phyloP scores from a whole-genome alignment of 345 rosid species.

The Eutrema heterophyllum region DNA sequence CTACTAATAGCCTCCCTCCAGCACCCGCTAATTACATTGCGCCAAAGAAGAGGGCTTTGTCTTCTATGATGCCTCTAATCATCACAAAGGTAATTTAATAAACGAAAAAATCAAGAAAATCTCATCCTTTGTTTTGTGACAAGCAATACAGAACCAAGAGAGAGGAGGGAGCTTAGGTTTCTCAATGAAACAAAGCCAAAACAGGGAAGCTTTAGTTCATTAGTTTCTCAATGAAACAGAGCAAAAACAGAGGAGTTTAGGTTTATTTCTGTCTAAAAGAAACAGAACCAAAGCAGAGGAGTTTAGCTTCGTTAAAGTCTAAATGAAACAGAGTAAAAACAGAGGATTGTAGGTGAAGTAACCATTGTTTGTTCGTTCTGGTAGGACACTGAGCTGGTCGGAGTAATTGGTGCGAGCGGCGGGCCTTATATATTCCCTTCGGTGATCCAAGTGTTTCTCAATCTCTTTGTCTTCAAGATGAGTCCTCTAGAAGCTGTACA shows the following conservation, averaged over 20 bases:
- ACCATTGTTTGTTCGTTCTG: background rate
- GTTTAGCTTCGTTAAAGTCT: background rate
- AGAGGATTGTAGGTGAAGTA: background rate
- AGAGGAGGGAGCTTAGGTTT: background rate
- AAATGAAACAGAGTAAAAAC: background rate
- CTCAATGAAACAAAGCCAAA: conserved; percentile 40
- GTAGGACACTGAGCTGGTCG: conserved; percentile 68
- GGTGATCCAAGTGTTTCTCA: conserved; percentile 71
- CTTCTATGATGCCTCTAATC: conserved; percentile 82
- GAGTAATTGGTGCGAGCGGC: conserved; percentile 79
- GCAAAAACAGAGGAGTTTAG: conserved; percentile 32
- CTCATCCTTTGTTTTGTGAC: background rate
- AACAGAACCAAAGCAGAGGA: background rate
- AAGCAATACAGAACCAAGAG: background rate
- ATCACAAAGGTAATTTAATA: conserved; percentile 58
- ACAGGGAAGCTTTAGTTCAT: background rate
- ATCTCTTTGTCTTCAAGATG: conserved; percentile 63
- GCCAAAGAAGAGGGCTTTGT: conserved; percentile 72
- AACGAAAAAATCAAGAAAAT: background rate
- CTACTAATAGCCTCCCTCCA: conserved; percentile 66
- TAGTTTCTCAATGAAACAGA: conserved; percentile 29
- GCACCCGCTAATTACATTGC: conserved; percentile 66
- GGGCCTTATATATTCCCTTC: conserved; percentile 75
- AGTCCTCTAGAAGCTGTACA: conserved; percentile 73
- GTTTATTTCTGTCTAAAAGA: background rate